These are phyloP conservation scores for Albizia julibrissin DNA, from an alignment of 306 rosid species.

Conservation along the genomic window DNA sequence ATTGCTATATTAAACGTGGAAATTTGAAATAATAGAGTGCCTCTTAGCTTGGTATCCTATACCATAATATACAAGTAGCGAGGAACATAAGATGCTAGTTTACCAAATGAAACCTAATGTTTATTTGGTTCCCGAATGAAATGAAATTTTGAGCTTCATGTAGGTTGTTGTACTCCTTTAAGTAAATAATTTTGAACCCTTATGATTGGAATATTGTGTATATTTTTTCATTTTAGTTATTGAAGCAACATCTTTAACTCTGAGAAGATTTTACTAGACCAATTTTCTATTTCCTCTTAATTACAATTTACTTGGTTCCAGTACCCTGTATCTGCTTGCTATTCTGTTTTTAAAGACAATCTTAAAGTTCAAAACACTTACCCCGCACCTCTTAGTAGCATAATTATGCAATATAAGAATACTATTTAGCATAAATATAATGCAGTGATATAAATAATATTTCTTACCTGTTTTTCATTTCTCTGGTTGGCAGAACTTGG, in stretches of 20 bases:
- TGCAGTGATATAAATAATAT: conserved; percentile 14
- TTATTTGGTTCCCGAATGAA: conserved; percentile 4
- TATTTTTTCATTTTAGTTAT: background rate
- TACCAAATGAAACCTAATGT: background rate
- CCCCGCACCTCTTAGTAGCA: background rate
- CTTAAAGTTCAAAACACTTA: conserved; percentile 13
- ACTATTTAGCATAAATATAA: conserved; percentile 17
- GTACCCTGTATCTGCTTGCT: background rate
- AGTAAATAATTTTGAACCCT: conserved; percentile 9
- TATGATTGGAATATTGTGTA: background rate
- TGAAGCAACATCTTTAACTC: background rate
- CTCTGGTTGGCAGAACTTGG: conserved; percentile 69
- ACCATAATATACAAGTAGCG: background rate
- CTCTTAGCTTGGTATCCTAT: background rate
- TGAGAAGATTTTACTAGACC: background rate
- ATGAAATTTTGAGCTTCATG: conserved; percentile 7
- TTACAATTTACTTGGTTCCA: background rate
- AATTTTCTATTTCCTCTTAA: background rate
- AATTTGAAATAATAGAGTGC: background rate
- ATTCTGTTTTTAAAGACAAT: background rate
- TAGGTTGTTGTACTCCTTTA: background rate
- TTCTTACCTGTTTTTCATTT: conserved; percentile 24
- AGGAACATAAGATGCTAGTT: background rate
- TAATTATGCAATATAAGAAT: conserved; percentile 19
- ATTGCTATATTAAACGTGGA: background rate